phyloP scores from a whole-genome alignment of 2,329 filamentous ascomycete genomes.

The Diplodia scrobiculata region DNA sequence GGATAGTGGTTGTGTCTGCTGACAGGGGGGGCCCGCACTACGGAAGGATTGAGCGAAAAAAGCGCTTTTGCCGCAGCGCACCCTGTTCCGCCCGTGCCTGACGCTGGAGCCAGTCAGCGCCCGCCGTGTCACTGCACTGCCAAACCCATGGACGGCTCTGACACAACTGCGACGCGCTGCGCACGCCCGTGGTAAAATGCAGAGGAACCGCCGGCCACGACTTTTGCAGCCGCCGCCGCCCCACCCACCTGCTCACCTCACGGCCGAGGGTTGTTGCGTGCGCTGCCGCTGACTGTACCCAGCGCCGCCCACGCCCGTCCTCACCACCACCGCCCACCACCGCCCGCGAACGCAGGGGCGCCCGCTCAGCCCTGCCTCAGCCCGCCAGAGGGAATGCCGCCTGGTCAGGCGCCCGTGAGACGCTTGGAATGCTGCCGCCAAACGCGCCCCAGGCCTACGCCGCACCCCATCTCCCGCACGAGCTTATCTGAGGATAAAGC shows the following conservation, averaged over 20 bases:
- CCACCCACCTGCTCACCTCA: neutral
- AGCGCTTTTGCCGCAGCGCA: slow-evolving; percentile 18
- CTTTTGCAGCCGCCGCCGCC: neutral
- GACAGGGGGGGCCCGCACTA: slow-evolving; percentile 3
- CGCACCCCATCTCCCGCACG: slow-evolving; percentile 14
- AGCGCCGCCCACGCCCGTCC: slow-evolving; percentile 1
- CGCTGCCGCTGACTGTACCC: slow-evolving; percentile 16
- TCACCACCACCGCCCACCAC: slow-evolving; percentile 5
- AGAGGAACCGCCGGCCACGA: slow-evolving; percentile 8
- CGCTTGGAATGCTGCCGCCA: slow-evolving; percentile 11
- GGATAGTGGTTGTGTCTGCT: slow-evolving; percentile 26
- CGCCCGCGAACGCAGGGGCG: slow-evolving; percentile 15
- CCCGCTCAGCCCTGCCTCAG: slow-evolving; percentile 11
- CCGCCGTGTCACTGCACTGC: slow-evolving; percentile 5
- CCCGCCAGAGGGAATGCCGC: slow-evolving; percentile 14
- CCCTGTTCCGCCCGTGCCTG: slow-evolving; percentile 14
- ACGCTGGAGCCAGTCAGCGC: slow-evolving; percentile 8
- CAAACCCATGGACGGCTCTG: slow-evolving; percentile 9
- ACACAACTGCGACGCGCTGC: slow-evolving; percentile 19
- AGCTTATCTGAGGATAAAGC: slow-evolving; percentile 1
- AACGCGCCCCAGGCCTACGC: slow-evolving; percentile 6
- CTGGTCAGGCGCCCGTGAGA: slow-evolving; percentile 10
- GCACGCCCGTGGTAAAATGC: neutral
- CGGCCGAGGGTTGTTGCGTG: slow-evolving; percentile 4
- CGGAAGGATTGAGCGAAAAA: slow-evolving; percentile 9